Percentiles rank a stretch among this genome's conserved stretches.
Evolutionary conservation across 306 rosid species (phyloP).

Genomic region (Lathyrus sativus): DNA sequence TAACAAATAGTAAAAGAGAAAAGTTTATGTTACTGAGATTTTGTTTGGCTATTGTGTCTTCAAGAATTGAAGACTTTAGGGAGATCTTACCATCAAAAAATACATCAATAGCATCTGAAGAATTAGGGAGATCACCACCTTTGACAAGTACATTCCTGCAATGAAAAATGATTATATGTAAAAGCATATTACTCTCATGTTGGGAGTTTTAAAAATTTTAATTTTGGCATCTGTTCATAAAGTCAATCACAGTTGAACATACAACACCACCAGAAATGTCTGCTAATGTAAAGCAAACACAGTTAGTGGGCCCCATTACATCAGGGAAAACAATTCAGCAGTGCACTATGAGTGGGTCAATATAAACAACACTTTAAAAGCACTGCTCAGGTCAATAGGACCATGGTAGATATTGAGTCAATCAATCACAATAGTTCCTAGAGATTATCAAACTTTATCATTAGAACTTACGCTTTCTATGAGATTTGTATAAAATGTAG

Average conservation of each 20-base stretch:
- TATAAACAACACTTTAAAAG: neutral
- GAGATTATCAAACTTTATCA: conserved; percentile 7
- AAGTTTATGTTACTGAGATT: conserved; percentile 16
- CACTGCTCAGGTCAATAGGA: neutral
- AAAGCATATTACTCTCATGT: conserved; percentile 21
- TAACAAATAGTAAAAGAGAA: conserved; percentile 2
- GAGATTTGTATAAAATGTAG: neutral
- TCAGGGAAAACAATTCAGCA: conserved; percentile 18
- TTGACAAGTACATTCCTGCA: conserved; percentile 88
- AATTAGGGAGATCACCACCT: conserved; percentile 94
- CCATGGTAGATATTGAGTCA: conserved; percentile 2
- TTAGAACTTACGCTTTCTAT: neutral
- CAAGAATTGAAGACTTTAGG: conserved; percentile 26
- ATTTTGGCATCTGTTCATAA: conserved; percentile 23
- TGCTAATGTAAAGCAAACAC: conserved; percentile 6
- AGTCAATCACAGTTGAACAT: conserved; percentile 18
- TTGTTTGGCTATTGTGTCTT: conserved; percentile 8
- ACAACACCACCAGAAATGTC: conserved; percentile 17
- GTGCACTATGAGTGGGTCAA: conserved; percentile 3
- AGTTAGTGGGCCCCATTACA: neutral
- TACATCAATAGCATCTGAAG: conserved; percentile 78
- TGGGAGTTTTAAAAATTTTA: neutral
- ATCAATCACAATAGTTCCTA: conserved; percentile 14
- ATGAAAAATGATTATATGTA: conserved; percentile 31
- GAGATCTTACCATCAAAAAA: conserved; percentile 81